Percentiles rank a stretch among this genome's conserved stretches.
Evolutionary conservation across 2,329 filamentous ascomycete genomes (phyloP).

Genomic region (Venturia asperata): DNA sequence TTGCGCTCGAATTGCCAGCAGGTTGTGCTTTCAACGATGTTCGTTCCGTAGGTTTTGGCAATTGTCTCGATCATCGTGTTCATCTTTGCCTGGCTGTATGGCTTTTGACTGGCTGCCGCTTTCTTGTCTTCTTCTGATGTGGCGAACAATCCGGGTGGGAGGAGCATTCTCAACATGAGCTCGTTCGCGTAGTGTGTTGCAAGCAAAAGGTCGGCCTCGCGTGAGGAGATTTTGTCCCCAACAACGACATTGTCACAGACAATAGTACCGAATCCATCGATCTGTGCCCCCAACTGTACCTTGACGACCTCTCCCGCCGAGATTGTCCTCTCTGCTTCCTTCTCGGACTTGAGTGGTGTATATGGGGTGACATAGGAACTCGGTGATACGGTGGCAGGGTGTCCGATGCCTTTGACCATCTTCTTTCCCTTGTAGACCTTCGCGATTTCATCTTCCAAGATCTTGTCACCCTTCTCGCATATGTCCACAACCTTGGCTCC

Average conservation of each 20-base stretch:
- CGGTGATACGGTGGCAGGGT: constrained; percentile 92
- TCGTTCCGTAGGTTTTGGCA: constrained; percentile 82
- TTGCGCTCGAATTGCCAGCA: constrained; percentile 95
- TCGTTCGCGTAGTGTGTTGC: constrained; percentile 96
- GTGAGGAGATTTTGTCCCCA: constrained; percentile 61
- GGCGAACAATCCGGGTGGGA: constrained; percentile 80
- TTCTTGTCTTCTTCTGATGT: constrained; percentile 87
- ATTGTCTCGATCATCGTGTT: constrained; percentile 85
- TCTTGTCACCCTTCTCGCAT: constrained; percentile 91
- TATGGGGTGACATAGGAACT: constrained; percentile 93
- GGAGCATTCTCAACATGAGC: constrained; percentile 80
- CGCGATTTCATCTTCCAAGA: constrained; percentile 83
- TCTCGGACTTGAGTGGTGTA: constrained; percentile 81
- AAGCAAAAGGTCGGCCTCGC: constrained; percentile 77
- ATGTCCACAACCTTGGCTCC: constrained; percentile 83
- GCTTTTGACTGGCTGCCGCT: constrained; percentile 71
- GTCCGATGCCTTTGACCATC: constrained; percentile 84
- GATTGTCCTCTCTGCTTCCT: constrained; percentile 66
- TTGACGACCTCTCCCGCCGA: constrained; percentile 86
- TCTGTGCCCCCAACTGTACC: constrained; percentile 98
- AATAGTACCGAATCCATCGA: constrained; percentile 93
- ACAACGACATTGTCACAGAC: constrained; percentile 89
- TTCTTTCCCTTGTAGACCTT: constrained; percentile 99
- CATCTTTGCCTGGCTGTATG: constrained; percentile 80
- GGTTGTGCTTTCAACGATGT: constrained; percentile 93